Base-by-base conservation (phyloP, 208 protist species). In the Phytomonas francai region DNA sequence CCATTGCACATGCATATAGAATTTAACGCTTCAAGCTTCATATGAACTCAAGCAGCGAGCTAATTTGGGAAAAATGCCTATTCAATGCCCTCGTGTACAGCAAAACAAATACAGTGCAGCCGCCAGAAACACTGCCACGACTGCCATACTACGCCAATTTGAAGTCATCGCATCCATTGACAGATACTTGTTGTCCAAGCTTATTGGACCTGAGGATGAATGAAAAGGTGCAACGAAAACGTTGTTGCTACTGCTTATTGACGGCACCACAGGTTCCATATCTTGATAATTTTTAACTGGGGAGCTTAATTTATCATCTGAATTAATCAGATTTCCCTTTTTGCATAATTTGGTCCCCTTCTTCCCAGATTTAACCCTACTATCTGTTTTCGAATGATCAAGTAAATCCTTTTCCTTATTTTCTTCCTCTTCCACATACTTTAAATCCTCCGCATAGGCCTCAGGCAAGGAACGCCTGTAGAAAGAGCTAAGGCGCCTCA, bases 391-490 rank as follows among this genome's bases (percentile, higher is more conserved):
- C 25, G 19, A 9, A 54, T 54, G 22, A 25, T 54, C 19, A 54
- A 19, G 8, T 54, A 54, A 22, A 25, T 54, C 16, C 19, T 54
- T 54, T 25, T 54, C 45, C 7, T 19, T 6, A 25, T 54, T 54
- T 54, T 54, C 45, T 7, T 54, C 54, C 58, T 62, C 63, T 54
- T 73, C 68, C n/a, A 80, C 25, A 25, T 59, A 63, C 1, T 59
- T 63, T 1, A 67, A 51, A 61, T 89, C 87, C 49, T 75, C 75
- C 5, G 72, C 58, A 59, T 77, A 87, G 22, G 76, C 69, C 16
- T 79, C 77, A 8, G 80, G 85, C 28, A 95, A 61, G 45, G 78
- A 57, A 12, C 76, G 67, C 71, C 63, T 66, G 71, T 85, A 95
- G 14, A 80, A 64, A 12, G 59, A 19, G 9, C 64, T 39, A 7